phyloP scores from a whole-genome alignment of 306 rosid genomes.

The Morella rubra region DNA sequence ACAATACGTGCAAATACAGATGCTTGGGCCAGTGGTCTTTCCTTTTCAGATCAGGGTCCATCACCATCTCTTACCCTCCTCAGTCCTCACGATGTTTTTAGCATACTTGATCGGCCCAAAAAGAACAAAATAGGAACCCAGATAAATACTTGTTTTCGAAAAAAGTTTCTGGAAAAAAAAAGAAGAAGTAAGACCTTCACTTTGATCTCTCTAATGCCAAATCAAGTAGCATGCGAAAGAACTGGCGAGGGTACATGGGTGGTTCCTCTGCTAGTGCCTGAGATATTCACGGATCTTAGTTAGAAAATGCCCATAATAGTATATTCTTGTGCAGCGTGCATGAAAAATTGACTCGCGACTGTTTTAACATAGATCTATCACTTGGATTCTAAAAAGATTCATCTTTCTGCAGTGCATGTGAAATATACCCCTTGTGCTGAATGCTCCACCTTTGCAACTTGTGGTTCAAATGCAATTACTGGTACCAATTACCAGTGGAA shows the following conservation, averaged over 20 bases:
- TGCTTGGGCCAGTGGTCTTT: too few relatives aligned
- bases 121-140: neutral
- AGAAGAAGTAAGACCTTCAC: constrained; percentile 15
- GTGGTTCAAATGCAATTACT: neutral
- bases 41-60: too few relatives aligned
- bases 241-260: constrained; percentile 79
- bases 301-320: constrained; percentile 10
- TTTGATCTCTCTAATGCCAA: constrained; percentile 65
- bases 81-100: too few relatives aligned
- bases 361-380: constrained; percentile 4
- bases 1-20: too few relatives aligned
- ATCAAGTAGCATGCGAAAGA: constrained; percentile 81
- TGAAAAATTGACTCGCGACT: neutral
- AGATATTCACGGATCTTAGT: constrained; percentile 22
- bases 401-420: neutral
- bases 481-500: neutral
- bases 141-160: too few relatives aligned
- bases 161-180: constrained; percentile 16
- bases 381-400: constrained; percentile 3
- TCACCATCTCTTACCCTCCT: too few relatives aligned
- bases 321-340: constrained; percentile 3
- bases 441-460: too few relatives aligned
- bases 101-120: too few relatives aligned
- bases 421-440: neutral
- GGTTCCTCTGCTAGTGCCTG: constrained; percentile 93